These are phyloP conservation scores for Atkinsonella hypoxylon DNA, from an alignment of 2,329 filamentous ascomycete species.

Conservation along the genomic window DNA sequence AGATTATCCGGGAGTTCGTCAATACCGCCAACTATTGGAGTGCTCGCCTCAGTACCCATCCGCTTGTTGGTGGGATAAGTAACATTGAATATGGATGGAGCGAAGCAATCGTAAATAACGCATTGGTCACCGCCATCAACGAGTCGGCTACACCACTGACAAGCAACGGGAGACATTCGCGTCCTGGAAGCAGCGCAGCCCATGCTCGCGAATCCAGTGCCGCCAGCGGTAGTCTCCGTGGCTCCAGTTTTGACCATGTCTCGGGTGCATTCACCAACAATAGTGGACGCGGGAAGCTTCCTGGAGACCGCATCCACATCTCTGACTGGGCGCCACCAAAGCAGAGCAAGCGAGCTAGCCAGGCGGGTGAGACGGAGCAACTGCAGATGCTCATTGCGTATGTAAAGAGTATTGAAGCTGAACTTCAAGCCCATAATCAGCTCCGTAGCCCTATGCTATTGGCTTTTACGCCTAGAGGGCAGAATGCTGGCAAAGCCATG, in stretches of 20 bases:
- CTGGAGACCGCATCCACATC: constrained; percentile 74
- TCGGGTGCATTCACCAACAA: constrained; percentile 39
- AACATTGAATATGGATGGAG: constrained; percentile 98
- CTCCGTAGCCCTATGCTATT: constrained; percentile 77
- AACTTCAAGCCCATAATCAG: constrained; percentile 79
- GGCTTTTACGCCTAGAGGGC: constrained; percentile 75
- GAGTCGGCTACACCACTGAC: constrained; percentile 25
- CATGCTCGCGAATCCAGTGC: constrained; percentile 30
- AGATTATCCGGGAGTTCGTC: constrained; percentile 92
- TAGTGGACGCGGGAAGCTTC: constrained; percentile 46
- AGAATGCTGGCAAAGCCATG: constrained; percentile 76
- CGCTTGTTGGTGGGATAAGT: constrained; percentile 81
- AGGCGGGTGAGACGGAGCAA: constrained; percentile 68
- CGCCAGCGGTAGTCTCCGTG: constrained; percentile 39
- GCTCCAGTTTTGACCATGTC: constrained; percentile 50
- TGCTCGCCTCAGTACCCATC: constrained; percentile 85
- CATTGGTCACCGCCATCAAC: constrained; percentile 40
- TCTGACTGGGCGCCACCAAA: constrained; percentile 82
- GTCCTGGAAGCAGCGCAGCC: constrained; percentile 39
- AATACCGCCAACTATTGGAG: constrained; percentile 96
- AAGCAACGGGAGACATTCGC: constrained; percentile 25
- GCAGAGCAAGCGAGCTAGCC: constrained; percentile 80
- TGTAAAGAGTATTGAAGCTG: constrained; percentile 73
- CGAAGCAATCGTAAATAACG: constrained; percentile 61
- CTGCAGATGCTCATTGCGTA: constrained; percentile 63